A percentile compares a stretch with the other conserved stretches of the same genome.
phyloP scores from a whole-genome alignment of 1,284 basidiomycete genomes.

The Cryptococcus sp. region DNA sequence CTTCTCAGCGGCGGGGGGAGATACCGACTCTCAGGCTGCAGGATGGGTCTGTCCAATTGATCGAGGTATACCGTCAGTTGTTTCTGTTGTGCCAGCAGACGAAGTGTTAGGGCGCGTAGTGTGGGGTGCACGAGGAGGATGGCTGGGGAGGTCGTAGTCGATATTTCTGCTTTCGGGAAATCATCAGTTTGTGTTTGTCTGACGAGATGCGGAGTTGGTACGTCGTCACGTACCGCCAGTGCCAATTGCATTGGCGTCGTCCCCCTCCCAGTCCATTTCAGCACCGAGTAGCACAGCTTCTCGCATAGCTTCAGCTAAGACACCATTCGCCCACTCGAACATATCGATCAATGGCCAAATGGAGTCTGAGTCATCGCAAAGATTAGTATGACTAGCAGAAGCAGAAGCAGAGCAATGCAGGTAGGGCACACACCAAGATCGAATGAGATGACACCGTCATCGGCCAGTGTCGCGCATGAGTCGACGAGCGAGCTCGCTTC shows the following conservation, averaged over 20 bases:
- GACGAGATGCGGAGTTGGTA: not conserved
- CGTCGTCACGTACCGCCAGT: not conserved
- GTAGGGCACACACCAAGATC: slow-evolving; percentile 35
- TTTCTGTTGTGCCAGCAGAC: slow-evolving; percentile 31
- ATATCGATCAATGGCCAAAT: slow-evolving; percentile 41
- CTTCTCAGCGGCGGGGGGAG: slow-evolving; percentile 12
- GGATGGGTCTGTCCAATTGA: slow-evolving; percentile 36
- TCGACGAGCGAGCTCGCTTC: slow-evolving; percentile 39
- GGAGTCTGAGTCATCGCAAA: slow-evolving; percentile 24
- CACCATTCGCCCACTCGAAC: slow-evolving; percentile 37
- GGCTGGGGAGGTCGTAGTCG: slow-evolving; percentile 8
- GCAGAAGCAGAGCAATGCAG: not conserved
- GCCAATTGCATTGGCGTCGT: not conserved
- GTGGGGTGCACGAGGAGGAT: slow-evolving; percentile 32
- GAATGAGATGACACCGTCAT: slow-evolving; percentile 27
- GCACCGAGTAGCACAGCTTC: slow-evolving; percentile 31
- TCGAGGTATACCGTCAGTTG: slow-evolving; percentile 31
- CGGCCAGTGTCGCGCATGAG: slow-evolving; percentile 22
- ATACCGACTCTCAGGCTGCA: slow-evolving; percentile 26
- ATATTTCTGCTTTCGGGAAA: not conserved
- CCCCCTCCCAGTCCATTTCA: slow-evolving; percentile 26
- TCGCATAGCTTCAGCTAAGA: slow-evolving; percentile 30
- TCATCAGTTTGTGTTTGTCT: too few species aligned
- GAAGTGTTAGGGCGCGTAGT: slow-evolving; percentile 25
- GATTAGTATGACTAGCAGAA: not conserved